Conservation (phyloP, 2,329 filamentous ascomycete species). For the Colletotrichum lini region DNA sequence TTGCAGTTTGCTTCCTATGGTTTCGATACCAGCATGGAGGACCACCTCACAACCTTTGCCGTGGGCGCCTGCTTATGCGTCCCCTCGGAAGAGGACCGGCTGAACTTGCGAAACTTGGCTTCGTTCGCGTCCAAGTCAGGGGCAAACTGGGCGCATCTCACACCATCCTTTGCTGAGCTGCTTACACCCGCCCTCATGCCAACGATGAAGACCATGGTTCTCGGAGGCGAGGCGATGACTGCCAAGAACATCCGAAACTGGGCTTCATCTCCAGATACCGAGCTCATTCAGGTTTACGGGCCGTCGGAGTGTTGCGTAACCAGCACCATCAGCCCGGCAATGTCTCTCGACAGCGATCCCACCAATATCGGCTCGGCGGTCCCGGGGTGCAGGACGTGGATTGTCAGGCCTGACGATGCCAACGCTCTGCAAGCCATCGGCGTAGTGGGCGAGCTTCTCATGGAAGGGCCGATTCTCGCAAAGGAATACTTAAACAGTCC, state of each 20-base stretch:
- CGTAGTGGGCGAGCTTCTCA: slow-evolving; percentile 42
- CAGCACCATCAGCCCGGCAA: slow-evolving; percentile 46
- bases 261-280: slow-evolving; percentile 53
- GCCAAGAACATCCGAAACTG: slow-evolving; percentile 62
- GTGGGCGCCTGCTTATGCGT: slow-evolving; percentile 74
- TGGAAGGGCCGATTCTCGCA: slow-evolving; percentile 45
- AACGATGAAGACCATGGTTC: slow-evolving; percentile 60
- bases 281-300: slow-evolving; percentile 66
- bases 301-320: slow-evolving; percentile 66
- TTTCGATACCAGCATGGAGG: slow-evolving; percentile 66
- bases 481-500: slow-evolving; percentile 78
- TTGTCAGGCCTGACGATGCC: slow-evolving; percentile 35
- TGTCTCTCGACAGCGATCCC: slow-evolving; percentile 56
- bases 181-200: slow-evolving; percentile 60
- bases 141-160: slow-evolving; percentile 65
- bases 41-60: slow-evolving; percentile 66
- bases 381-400: slow-evolving; percentile 39
- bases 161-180: slow-evolving; percentile 63
- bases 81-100: slow-evolving; percentile 63
- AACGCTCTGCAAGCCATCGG: slow-evolving; percentile 37
- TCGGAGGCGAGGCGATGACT: slow-evolving; percentile 68
- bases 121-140: slow-evolving; percentile 34
- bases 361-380: slow-evolving; percentile 49
- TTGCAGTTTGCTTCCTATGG: slow-evolving; percentile 66
- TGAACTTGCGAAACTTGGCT: slow-evolving; percentile 54